Evolutionary conservation across 202 grass and related monocot species (phyloP), one percentile per base, ranked within the genome.

Genomic region (Musa balbisiana): DNA sequence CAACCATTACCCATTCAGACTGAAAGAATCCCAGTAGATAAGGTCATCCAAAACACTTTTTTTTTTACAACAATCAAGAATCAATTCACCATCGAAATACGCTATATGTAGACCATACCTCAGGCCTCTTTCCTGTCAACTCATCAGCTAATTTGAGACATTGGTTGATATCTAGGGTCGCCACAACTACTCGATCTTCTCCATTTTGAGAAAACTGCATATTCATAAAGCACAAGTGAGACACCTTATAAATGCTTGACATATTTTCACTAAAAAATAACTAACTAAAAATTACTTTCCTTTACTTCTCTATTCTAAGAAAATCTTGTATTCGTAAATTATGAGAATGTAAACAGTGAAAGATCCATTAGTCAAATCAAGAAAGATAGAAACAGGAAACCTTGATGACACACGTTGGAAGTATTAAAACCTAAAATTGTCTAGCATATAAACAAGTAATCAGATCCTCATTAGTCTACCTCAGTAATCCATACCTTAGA

Each of bases 111-210:
- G 17, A 59, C 49, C n/a, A n/a, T 92, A 96, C 92, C 87, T 91
- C 79, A 51, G 92, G 89, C 62, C 72, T 83, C 67, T 83, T 87
- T 79, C 92, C 87, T 69, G 84, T 90, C 67, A 96, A 84, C 77
- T 96, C 92, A 64, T 90, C 82, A 66, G 89, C 84, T 71, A 96
- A 67, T 74, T 84, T 83, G 79, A 90, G 83, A 81, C 89, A 92
- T 67, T 92, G 89, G 82, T 96, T 96, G n/a, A 92, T 82, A 80
- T 96, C 89, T 75, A 96, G 83, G 60, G 77, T 90, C 13, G 87
- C 84, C 79, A 92, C 80, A 29, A 96, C 89, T 76, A 90, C 64
- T 83, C 84, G 86, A 29, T 90, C 92, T 87, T 88, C 79, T 85
- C 87, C 89, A 84, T 96, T 85, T 80, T 90, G 82, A 70, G 77